Base-by-base conservation (phyloP, 495 filamentous ascomycete species). In the Aspergillus carlsbadensis region DNA sequence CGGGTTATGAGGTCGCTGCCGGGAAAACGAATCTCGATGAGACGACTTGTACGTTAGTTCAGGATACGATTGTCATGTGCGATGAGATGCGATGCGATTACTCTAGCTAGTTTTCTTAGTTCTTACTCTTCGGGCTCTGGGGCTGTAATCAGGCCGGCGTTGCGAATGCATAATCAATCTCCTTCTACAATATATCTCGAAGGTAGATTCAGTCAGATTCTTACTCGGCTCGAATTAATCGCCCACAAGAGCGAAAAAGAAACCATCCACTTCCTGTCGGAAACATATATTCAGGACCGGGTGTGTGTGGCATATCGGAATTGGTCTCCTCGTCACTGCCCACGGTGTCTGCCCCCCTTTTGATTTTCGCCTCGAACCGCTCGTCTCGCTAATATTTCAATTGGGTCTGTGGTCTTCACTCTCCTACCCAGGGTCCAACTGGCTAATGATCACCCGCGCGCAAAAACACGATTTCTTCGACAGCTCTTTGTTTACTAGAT, bases 1-100 rank as follows among this genome's bases (percentile, higher is more conserved):
- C 47, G 61, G 61, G 26, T 29, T 64, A 57, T 69, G 58, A 45
- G 18, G 20, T 39, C 34, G 35, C 15, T 41, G 14, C 6, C 22
- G 21, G 37, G n/a, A 20, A 20, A 2, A 42, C 18, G 39, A 20
- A 29, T 5, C 36, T 11, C 14, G 57, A 40, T 42, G 18, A 29
- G 26, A 29, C 26, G 26, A 8, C 26, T 29, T 29, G 26, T 29
- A 29, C 26, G 26, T 29, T 29, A 29, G 26, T 29, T 29, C 26
- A 29, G 26, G 26, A 29, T 29, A 29, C 26, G 26, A 29, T 29
- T 29, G 3, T 29, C 26, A 29, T 29, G 26, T 29, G 26, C 26
- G 26, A 29, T 29, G 26, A 4, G 26, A 29, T 29, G 26, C 26
- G 26, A 29, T 29, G 26, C 26, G n/a, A n/a, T n/a, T n/a, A n/a